Conservation (phyloP, 768 basidiomycete genomes). For the Mycena filopes region DNA sequence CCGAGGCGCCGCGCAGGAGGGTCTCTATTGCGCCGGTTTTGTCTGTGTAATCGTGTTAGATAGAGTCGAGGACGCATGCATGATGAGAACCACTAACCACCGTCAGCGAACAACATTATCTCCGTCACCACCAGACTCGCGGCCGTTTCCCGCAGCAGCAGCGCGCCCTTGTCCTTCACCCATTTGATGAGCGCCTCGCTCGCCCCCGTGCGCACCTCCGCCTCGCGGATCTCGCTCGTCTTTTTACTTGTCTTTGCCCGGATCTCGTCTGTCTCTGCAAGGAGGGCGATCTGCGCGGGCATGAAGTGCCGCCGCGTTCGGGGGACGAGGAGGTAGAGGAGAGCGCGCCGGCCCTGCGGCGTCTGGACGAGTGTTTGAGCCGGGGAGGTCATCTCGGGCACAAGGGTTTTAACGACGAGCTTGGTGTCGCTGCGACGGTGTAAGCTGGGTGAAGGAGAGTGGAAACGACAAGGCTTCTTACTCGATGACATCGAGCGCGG, state of each 20-base stretch:
- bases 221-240: constrained; percentile 64
- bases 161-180: constrained; percentile 69
- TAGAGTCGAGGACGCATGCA: neutral
- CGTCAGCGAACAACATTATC: constrained; percentile 86
- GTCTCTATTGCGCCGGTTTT: constrained; percentile 71
- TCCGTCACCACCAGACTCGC: constrained; percentile 84
- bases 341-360: constrained; percentile 81
- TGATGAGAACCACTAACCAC: constrained; percentile 62
- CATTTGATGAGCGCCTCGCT: constrained; percentile 81
- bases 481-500: constrained; percentile 92
- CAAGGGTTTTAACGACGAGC: constrained; percentile 81
- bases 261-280: constrained; percentile 79
- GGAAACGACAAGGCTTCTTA: constrained; percentile 48
- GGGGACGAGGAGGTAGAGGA: constrained; percentile 86
- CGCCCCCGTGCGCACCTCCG: constrained; percentile 78
- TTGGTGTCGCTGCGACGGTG: constrained; percentile 81
- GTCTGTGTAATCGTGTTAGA: constrained; percentile 56
- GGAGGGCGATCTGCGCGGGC: constrained; percentile 75
- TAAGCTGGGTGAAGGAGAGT: constrained; percentile 2
- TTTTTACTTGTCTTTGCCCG: constrained; percentile 89
- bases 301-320: constrained; percentile 90
- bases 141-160: constrained; percentile 77
- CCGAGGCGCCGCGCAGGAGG: constrained; percentile 66
- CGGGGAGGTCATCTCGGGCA: constrained; percentile 71
- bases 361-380: constrained; percentile 67